Conservation (phyloP, 2,329 filamentous ascomycete species). For the Penicillium sp. region DNA sequence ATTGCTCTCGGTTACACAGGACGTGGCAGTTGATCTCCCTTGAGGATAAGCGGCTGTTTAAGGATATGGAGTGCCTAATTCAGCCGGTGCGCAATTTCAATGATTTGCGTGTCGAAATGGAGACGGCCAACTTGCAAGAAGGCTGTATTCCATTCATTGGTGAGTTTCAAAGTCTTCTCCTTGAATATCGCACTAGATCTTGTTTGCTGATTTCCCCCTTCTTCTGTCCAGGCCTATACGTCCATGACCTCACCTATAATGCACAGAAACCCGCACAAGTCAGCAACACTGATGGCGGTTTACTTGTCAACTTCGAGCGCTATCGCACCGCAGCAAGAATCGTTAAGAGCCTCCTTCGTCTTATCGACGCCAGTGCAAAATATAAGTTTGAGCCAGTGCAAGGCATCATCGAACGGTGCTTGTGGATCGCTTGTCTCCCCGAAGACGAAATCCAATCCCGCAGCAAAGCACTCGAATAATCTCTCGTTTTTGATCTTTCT, state of each 20-base stretch:
- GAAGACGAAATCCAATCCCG: constrained; percentile 55
- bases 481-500: background rate
- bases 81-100: constrained; percentile 63
- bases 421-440: constrained; percentile 61
- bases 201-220: background rate
- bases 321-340: constrained; percentile 64
- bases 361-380: constrained; percentile 62
- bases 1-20: constrained; percentile 54
- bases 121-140: constrained; percentile 55
- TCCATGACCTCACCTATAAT: constrained; percentile 66
- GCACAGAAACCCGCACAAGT: constrained; percentile 63
- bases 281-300: constrained; percentile 46
- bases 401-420: constrained; percentile 59
- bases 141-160: constrained; percentile 66
- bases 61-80: constrained; percentile 59
- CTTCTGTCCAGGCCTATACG: constrained; percentile 52
- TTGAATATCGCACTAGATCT: background rate
- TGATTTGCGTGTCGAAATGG: constrained; percentile 62
- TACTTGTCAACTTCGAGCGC: constrained; percentile 65
- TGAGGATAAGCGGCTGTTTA: constrained; percentile 54
- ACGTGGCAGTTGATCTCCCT: constrained; percentile 59
- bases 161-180: constrained; percentile 27
- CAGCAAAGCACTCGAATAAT: constrained; percentile 44
- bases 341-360: constrained; percentile 60
- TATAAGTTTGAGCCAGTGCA: constrained; percentile 58